Conservation (phyloP, 306 rosid genomes). For the Argentina anserina region DNA sequence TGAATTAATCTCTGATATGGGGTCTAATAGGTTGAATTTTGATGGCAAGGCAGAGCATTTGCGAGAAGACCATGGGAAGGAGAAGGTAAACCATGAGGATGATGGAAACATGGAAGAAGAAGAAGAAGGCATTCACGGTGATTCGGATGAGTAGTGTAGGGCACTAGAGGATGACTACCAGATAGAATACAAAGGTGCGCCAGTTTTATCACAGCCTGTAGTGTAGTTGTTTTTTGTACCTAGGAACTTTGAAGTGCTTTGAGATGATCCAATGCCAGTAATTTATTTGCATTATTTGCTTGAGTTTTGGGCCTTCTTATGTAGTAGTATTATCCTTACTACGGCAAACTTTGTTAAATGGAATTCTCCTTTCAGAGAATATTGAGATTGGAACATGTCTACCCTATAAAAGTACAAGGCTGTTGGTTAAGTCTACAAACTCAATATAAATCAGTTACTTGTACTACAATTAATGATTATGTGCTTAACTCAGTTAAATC, state of each 20-base stretch:
- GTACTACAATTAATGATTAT: no score
- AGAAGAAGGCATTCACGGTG: conserved; percentile 5
- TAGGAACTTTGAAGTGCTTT: conserved; percentile 2
- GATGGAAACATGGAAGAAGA: background rate
- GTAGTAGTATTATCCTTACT: background rate
- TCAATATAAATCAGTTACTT: background rate
- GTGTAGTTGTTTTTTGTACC: conserved; percentile 3
- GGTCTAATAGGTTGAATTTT: conserved; percentile 12
- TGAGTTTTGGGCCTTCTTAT: background rate
- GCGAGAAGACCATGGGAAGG: conserved; percentile 5
- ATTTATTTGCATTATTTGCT: background rate
- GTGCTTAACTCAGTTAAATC: background rate
- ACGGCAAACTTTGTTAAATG: background rate
- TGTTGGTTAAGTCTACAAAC: background rate
- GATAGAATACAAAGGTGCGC: background rate
- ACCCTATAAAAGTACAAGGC: background rate
- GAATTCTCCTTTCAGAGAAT: background rate
- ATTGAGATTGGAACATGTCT: background rate
- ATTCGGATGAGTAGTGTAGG: conserved; percentile 8
- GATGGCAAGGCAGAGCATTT: background rate
- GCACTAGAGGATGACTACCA: background rate
- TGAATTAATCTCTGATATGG: conserved; percentile 11
- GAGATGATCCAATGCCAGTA: background rate
- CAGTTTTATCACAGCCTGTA: background rate
- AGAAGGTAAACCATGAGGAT: conserved; percentile 2